Evolutionary conservation across 169 alveolate species (phyloP).

Genomic region (Eimeria praecox): DNA sequence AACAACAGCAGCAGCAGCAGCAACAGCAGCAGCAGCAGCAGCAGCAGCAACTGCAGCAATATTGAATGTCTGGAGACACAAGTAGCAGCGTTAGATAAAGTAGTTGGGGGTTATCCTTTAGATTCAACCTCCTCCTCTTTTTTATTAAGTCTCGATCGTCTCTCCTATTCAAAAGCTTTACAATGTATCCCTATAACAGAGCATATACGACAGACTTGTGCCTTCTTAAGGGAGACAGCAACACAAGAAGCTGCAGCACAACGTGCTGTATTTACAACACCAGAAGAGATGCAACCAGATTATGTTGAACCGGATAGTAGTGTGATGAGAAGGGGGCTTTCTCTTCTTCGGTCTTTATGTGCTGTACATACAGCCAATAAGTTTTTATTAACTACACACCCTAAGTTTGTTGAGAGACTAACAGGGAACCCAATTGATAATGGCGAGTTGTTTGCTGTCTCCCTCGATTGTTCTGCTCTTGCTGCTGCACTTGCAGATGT

Average conservation of each 20-base stretch:
- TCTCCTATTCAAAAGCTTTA: background rate
- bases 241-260: background rate
- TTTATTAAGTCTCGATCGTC: background rate
- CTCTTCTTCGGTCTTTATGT: slow-evolving; percentile 27
- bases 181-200: background rate
- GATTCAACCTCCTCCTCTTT: background rate
- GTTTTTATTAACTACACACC: background rate
- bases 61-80: background rate
- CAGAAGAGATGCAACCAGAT: slow-evolving; percentile 37
- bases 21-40: background rate
- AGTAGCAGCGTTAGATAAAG: background rate
- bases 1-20: background rate
- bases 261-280: slow-evolving; percentile 32
- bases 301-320: slow-evolving; percentile 1
- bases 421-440: slow-evolving; percentile 32
- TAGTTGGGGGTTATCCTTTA: background rate
- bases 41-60: background rate
- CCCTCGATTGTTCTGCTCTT: slow-evolving; percentile 12
- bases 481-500: too few species aligned
- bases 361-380: background rate
- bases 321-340: slow-evolving; percentile 5
- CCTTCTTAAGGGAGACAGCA: slow-evolving; percentile 4
- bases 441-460: slow-evolving; percentile 38
- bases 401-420: slow-evolving; percentile 26
- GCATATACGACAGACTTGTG: background rate